Conservation (phyloP, 768 basidiomycete genomes). For the Boletus reticuloceps region DNA sequence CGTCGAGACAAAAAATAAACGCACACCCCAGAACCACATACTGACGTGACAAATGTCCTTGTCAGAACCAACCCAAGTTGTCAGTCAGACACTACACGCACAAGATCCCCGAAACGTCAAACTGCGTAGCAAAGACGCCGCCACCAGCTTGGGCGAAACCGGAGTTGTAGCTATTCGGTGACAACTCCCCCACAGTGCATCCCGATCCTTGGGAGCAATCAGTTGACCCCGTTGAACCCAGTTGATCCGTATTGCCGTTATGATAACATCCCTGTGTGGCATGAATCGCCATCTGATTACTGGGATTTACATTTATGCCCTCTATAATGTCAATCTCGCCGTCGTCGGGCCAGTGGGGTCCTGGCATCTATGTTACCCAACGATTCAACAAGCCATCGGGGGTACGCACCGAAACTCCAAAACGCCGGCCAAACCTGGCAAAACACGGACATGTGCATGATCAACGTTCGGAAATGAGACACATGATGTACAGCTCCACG, state of each 20-base stretch:
- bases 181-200: slow-evolving; percentile 30
- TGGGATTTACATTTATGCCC: slow-evolving; percentile 48
- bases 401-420: slow-evolving; percentile 28
- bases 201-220: slow-evolving; percentile 25
- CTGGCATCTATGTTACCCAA: slow-evolving; percentile 5
- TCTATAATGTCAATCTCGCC: slow-evolving; percentile 65
- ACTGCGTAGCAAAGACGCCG: slow-evolving; percentile 68
- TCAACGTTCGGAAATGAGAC: slow-evolving; percentile 1
- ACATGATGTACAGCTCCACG: neutral
- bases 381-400: neutral
- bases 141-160: slow-evolving; percentile 41
- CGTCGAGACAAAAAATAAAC: slow-evolving; percentile 13
- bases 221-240: slow-evolving; percentile 28
- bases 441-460: neutral
- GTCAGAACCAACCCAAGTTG: neutral
- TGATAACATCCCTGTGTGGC: slow-evolving; percentile 41
- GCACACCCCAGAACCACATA: slow-evolving; percentile 51
- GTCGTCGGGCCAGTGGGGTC: slow-evolving; percentile 39
- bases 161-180: slow-evolving; percentile 26
- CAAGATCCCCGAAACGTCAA: slow-evolving; percentile 56
- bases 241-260: slow-evolving; percentile 26
- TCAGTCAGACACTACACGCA: slow-evolving; percentile 23
- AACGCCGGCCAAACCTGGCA: slow-evolving; percentile 32
- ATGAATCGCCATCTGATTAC: slow-evolving; percentile 61
- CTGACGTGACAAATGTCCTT: slow-evolving; percentile 16